Conservation (phyloP, 306 rosid genomes). For the Nissolia schottii region DNA sequence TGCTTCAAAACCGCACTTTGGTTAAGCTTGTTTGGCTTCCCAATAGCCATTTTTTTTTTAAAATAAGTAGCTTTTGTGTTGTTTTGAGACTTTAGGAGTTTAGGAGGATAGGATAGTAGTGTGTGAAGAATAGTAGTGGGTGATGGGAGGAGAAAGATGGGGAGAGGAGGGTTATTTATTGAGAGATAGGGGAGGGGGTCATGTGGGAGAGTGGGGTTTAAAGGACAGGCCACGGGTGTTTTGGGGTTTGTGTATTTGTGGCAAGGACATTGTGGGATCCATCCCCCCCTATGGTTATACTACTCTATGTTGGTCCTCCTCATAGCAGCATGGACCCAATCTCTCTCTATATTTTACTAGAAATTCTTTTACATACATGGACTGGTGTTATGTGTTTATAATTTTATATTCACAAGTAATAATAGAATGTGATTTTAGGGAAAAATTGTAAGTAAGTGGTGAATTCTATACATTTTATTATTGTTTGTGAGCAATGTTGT, state of each 20-base stretch:
- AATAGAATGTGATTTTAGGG: too few relatives aligned
- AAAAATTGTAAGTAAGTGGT: too few relatives aligned
- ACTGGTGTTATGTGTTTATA: too few relatives aligned
- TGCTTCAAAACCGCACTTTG: conserved; percentile 72
- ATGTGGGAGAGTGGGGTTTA: conserved; percentile 12
- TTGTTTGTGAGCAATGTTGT: too few relatives aligned
- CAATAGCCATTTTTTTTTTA: conserved; percentile 54
- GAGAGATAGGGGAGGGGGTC: conserved; percentile 12
- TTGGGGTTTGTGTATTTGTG: conserved; percentile 43
- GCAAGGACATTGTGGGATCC: conserved; percentile 61
- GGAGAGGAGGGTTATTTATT: conserved; percentile 53
- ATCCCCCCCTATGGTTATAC: conserved; percentile 45
- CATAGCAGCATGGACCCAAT: conserved; percentile 50
- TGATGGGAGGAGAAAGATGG: conserved; percentile 2
- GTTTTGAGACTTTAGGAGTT: background rate
- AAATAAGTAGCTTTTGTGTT: background rate
- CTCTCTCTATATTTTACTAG: background rate
- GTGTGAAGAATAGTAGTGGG: background rate
- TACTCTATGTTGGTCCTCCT: conserved; percentile 40
- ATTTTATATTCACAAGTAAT: too few relatives aligned
- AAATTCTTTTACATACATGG: too few relatives aligned
- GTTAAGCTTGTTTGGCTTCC: conserved; percentile 60
- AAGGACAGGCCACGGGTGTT: conserved; percentile 64
- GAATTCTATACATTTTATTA: too few relatives aligned
- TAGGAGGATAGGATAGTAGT: conserved; percentile 9